Percentiles rank a stretch among this genome's conserved stretches.
phyloP scores from a whole-genome alignment of 2,329 filamentous ascomycete species.

The Penicillium sp. region DNA sequence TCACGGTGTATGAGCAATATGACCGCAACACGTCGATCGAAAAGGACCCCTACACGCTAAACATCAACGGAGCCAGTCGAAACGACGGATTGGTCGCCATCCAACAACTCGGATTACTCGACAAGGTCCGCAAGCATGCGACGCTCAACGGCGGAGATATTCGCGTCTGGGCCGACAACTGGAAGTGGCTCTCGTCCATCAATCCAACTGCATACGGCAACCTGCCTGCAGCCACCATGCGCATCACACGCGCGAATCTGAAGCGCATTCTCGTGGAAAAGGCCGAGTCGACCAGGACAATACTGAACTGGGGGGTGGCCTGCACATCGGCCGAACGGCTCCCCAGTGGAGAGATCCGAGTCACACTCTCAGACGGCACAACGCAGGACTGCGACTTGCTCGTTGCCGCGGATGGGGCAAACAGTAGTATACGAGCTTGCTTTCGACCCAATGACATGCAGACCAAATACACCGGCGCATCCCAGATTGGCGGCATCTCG shows the following conservation, averaged over 20 bases:
- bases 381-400: constrained; percentile 38
- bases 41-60: constrained; percentile 5
- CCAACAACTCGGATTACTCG: background rate
- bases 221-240: constrained; percentile 2
- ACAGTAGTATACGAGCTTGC: constrained; percentile 37
- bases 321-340: constrained; percentile 11
- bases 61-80: constrained; percentile 6
- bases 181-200: constrained; percentile 11
- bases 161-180: constrained; percentile 6
- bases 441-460: constrained; percentile 37
- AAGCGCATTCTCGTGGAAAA: constrained; percentile 6
- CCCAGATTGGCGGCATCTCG: constrained; percentile 39
- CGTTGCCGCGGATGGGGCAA: constrained; percentile 45
- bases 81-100: constrained; percentile 3
- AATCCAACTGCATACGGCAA: constrained; percentile 3
- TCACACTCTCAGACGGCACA: constrained; percentile 39
- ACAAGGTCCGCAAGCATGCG: background rate
- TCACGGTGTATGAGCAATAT: constrained; percentile 20
- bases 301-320: background rate
- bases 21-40: background rate
- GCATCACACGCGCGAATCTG: constrained; percentile 2
- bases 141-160: constrained; percentile 7
- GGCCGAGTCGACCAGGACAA: background rate
- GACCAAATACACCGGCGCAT: constrained; percentile 37
- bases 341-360: constrained; percentile 4